phyloP scores from a whole-genome alignment of 331 rosid genomes.

The Dryas integrifolia region DNA sequence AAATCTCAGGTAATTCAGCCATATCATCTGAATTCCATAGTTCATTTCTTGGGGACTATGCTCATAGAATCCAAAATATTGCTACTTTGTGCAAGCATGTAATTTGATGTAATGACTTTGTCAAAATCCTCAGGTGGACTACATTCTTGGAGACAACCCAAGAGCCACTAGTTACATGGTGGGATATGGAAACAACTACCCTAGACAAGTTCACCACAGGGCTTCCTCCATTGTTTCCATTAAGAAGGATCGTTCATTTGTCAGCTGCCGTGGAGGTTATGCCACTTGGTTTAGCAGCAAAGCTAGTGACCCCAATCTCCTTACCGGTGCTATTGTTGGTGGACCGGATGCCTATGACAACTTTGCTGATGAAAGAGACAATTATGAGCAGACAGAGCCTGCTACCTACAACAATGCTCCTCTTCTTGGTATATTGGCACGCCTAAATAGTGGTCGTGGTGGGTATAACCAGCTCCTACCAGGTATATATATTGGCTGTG shows the following conservation, averaged over 20 bases:
- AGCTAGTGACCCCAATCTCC: conserved; percentile 74
- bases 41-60: too few species aligned
- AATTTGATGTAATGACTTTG: conserved; percentile 1
- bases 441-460: conserved; percentile 60
- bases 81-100: neutral
- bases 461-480: conserved; percentile 86
- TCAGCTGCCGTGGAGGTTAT: conserved; percentile 87
- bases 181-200: conserved; percentile 90
- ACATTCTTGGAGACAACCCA: conserved; percentile 94
- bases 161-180: conserved; percentile 98
- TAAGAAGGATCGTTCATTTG: conserved; percentile 70
- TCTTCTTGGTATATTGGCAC: conserved; percentile 75
- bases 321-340: conserved; percentile 85
- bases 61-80: neutral
- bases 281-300: conserved; percentile 83
- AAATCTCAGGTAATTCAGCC: conserved; percentile 64
- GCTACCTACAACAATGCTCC: conserved; percentile 99
- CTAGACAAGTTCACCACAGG: conserved; percentile 87
- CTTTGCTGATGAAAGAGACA: conserved; percentile 92
- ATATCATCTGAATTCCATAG: too few species aligned
- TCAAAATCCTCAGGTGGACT: conserved; percentile 61
- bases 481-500: conserved; percentile 41
- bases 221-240: conserved; percentile 89
- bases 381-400: conserved; percentile 94
- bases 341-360: conserved; percentile 98